Conservation (phyloP, 495 filamentous ascomycete genomes). For the Pseudomonodictys pantanalensis region DNA sequence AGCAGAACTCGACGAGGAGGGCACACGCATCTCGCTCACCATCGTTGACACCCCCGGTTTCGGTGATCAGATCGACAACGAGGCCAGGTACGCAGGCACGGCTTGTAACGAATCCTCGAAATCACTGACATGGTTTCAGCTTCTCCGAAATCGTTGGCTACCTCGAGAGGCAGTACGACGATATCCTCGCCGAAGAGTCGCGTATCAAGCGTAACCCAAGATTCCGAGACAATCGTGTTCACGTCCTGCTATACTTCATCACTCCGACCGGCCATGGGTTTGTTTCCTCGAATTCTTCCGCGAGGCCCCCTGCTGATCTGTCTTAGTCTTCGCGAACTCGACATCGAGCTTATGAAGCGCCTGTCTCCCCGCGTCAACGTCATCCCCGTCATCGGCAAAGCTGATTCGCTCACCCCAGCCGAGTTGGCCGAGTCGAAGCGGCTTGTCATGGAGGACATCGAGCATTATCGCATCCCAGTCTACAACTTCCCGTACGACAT, state of each 20-base stretch:
- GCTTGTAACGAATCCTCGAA: not conserved
- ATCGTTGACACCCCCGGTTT: conserved; percentile 99
- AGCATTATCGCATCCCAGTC: conserved; percentile 98
- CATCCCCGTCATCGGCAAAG: conserved; percentile 97
- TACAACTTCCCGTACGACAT: conserved; percentile 99
- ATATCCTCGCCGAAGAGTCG: conserved; percentile 97
- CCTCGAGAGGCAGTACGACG: conserved; percentile 97
- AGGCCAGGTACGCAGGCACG: conserved; percentile 72
- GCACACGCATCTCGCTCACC: conserved; percentile 94
- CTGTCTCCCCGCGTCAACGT: conserved; percentile 97
- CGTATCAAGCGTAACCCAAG: conserved; percentile 99
- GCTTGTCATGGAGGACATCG: conserved; percentile 99
- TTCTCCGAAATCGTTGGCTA: conserved; percentile 97
- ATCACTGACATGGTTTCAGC: conserved; percentile 46
- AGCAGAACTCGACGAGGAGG: conserved; percentile 96
- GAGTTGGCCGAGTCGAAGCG: conserved; percentile 99
- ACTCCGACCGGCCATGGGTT: conserved; percentile 96
- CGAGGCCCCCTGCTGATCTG: conserved; percentile 38
- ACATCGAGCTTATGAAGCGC: conserved; percentile 99
- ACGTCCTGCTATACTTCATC: conserved; percentile 98
- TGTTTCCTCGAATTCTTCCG: conserved; percentile 26
- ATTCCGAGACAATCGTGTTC: conserved; percentile 98
- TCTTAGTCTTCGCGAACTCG: conserved; percentile 85
- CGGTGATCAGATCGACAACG: conserved; percentile 98
- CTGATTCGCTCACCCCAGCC: conserved; percentile 91